Evolutionary conservation across 768 basidiomycete genomes (phyloP), one percentile per base, ranked within the genome.

Genomic region (Cystobasidium ongulense): DNA sequence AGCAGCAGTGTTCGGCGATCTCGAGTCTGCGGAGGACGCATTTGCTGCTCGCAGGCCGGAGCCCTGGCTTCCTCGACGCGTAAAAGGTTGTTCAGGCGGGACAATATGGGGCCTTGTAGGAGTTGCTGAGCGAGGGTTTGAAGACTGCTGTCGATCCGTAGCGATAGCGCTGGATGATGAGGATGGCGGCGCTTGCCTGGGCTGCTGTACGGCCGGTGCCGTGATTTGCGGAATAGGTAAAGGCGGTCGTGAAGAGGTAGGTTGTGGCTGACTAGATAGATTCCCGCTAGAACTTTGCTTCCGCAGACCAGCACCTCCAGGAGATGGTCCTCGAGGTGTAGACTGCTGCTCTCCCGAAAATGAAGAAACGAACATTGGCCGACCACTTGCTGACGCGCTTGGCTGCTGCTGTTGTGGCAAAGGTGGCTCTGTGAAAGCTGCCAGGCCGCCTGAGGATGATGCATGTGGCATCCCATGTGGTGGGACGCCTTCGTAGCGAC

Each of bases 191-290:
- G n/a, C 46, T 50, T 8, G 46, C n/a, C 46, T 50, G n/a, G 46
- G 15, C 35, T 35, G 39, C 13, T 65, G 63, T 4, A 35, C 25
- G 17, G 29, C 31, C 25, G 29, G 25, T 11, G 57, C 13, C 25
- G 36, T 33, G 57, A 38, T 17, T 38, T 31, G 31, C 25, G 57
- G 57, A 38, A 61, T 61, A 3, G 57, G 57, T n/a, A 61, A 38
- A 61, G 57, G 57, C 29, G 57, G 57, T 17, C 57, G 8, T n/a
- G 57, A 61, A 38, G 57, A 31, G 57, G 18, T 61, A n/a, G 65
- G 52, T 43, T 39, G 38, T 27, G 41, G 29, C 18, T 74, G 50
- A 78, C 23, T 68, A n/a, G 1, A 50, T 3, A 50, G 46, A 50
- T 50, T 50, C 18, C 46, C 46, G 46, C 46, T 50, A 4, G 46